These are phyloP conservation scores for Pythium pyrilobum DNA, from an alignment of 352 stramenopile genomes.

Conservation along the genomic window DNA sequence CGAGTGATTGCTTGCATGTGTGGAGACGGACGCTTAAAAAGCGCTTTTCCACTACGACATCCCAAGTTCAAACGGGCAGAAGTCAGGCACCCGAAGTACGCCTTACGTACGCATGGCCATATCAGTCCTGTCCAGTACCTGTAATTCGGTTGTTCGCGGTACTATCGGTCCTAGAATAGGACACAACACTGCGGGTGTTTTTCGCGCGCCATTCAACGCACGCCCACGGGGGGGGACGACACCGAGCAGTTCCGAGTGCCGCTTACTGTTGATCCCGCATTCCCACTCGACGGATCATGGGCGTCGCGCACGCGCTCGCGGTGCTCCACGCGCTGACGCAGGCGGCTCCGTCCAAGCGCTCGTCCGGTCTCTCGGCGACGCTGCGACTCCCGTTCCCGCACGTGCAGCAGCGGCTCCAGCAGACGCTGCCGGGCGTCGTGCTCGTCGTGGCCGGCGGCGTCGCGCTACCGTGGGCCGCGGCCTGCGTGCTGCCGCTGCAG, in stretches of 20 bases:
- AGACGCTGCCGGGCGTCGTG: constrained; percentile 20
- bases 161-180: too few relatives aligned
- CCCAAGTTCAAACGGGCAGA: neutral
- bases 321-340: constrained; percentile 24
- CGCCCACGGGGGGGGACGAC: too few relatives aligned
- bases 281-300: constrained; percentile 9
- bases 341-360: neutral
- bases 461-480: neutral
- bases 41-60: constrained; percentile 4
- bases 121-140: too few relatives aligned
- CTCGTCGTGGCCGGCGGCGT: constrained; percentile 9
- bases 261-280: constrained; percentile 3
- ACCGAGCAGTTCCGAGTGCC: too few relatives aligned
- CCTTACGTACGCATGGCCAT: too few relatives aligned
- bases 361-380: constrained; percentile 7
- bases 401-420: constrained; percentile 24
- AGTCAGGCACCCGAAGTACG: neutral
- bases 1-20: too few relatives aligned
- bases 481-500: constrained; percentile 10
- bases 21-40: neutral
- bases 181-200: too few relatives aligned
- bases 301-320: constrained; percentile 21
- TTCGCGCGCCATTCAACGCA: too few relatives aligned
- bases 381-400: constrained; percentile 21
- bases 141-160: too few relatives aligned